phyloP scores from a whole-genome alignment of 2,329 filamentous ascomycete species.

The Talaromyces sp. region DNA sequence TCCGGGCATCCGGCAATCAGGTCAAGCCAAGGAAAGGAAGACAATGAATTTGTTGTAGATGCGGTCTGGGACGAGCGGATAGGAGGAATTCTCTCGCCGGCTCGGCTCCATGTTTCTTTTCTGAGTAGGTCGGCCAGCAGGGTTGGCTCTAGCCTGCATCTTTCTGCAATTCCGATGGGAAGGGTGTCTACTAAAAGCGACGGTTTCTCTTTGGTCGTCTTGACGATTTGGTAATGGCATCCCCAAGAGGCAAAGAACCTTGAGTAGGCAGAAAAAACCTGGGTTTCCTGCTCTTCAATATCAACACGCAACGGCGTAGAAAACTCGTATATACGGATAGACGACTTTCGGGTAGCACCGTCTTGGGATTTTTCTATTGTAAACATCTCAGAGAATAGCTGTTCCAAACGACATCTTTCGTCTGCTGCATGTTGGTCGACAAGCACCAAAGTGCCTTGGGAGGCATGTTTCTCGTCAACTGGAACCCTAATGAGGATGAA shows the following conservation, averaged over 20 bases:
- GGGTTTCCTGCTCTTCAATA: constrained; percentile 55
- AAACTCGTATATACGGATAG: constrained; percentile 30
- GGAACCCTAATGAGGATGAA: constrained; percentile 70
- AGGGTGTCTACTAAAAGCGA: constrained; percentile 53
- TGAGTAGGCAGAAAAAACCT: constrained; percentile 51
- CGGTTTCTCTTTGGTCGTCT: constrained; percentile 8
- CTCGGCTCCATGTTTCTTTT: constrained; percentile 64
- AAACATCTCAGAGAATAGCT: constrained; percentile 57
- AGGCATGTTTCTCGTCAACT: neutral
- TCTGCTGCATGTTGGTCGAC: constrained; percentile 95
- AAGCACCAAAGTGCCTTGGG: constrained; percentile 55
- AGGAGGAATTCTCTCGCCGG: constrained; percentile 34
- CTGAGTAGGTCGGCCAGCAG: constrained; percentile 71
- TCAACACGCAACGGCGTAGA: constrained; percentile 59
- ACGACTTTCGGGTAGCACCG: constrained; percentile 15
- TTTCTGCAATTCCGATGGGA: constrained; percentile 67
- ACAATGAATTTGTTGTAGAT: neutral
- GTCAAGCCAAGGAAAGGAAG: constrained; percentile 49
- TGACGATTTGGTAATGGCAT: constrained; percentile 54
- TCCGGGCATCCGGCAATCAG: constrained; percentile 65
- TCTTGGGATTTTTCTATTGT: constrained; percentile 7
- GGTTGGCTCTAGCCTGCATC: constrained; percentile 67
- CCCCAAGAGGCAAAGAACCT: constrained; percentile 69
- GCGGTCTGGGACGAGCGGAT: constrained; percentile 2
- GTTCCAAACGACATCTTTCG: constrained; percentile 76